Evolutionary conservation across 2,329 filamentous ascomycete genomes (phyloP).

Genomic region (Aureobasidium mangrovei): DNA sequence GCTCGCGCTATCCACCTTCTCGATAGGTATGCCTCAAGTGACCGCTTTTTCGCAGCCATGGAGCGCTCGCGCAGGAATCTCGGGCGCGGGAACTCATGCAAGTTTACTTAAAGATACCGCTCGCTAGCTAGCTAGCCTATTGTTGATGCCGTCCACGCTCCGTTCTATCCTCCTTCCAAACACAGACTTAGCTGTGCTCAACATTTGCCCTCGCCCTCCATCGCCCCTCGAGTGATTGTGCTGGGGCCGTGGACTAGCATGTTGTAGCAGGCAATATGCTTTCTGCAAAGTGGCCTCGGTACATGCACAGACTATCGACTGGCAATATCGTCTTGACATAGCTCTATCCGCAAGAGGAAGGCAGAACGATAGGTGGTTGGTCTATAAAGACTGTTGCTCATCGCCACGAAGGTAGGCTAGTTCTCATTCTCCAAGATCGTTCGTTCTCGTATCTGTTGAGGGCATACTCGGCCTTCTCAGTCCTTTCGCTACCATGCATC

Average conservation of each 20-base stretch:
- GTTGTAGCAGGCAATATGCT: neutral
- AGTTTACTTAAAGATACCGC: neutral
- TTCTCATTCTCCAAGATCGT: neutral
- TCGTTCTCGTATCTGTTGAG: neutral
- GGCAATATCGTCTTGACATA: neutral
- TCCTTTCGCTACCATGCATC: constrained; percentile 16
- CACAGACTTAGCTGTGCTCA: neutral
- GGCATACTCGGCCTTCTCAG: neutral
- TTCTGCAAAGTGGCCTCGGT: neutral
- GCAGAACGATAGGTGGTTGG: neutral
- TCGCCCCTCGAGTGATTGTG: neutral
- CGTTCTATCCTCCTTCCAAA: constrained; percentile 11
- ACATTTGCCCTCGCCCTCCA: neutral
- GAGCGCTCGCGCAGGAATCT: neutral
- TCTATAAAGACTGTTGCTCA: neutral
- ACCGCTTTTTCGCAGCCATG: neutral
- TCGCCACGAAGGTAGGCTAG: neutral
- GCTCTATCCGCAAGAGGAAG: constrained; percentile 5
- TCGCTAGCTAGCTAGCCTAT: neutral
- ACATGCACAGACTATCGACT: neutral
- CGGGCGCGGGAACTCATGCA: neutral
- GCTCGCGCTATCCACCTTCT: constrained; percentile 5
- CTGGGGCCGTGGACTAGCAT: neutral
- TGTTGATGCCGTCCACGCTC: neutral
- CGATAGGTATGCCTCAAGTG: neutral